Evolutionary conservation across 768 basidiomycete genomes (phyloP).

Genomic region (Leccinum aurantiacum): DNA sequence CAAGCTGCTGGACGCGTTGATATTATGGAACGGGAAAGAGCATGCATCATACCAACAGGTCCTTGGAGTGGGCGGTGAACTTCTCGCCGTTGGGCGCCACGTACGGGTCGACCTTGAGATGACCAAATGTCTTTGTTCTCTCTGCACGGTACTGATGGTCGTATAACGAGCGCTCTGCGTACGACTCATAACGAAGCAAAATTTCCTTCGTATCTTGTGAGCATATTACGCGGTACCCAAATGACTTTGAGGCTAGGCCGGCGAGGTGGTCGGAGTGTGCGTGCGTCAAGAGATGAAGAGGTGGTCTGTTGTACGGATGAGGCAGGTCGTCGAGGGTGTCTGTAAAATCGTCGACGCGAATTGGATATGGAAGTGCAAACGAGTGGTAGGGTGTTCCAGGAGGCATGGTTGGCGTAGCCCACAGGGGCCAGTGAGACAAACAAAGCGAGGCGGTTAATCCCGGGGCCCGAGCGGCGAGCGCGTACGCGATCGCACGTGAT

Average conservation of each 20-base stretch:
- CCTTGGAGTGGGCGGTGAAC: slow-evolving; percentile 55
- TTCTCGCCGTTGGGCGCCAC: slow-evolving; percentile 46
- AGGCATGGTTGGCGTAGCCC: slow-evolving; percentile 50
- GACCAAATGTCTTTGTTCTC: slow-evolving; percentile 55
- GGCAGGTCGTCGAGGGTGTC: slow-evolving; percentile 36
- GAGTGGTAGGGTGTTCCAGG: slow-evolving; percentile 75
- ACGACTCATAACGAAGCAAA: slow-evolving; percentile 76
- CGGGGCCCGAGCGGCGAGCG: background rate
- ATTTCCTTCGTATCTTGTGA: slow-evolving; percentile 85
- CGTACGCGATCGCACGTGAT: background rate
- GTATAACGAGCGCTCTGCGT: slow-evolving; percentile 58
- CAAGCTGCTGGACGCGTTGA: slow-evolving; percentile 39
- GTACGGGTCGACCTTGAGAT: slow-evolving; percentile 60
- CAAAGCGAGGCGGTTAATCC: background rate
- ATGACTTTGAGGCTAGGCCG: slow-evolving; percentile 74
- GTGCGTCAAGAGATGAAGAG: slow-evolving; percentile 80
- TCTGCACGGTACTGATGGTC: slow-evolving; percentile 38
- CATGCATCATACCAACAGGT: slow-evolving; percentile 40
- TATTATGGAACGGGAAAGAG: background rate
- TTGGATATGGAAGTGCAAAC: slow-evolving; percentile 74
- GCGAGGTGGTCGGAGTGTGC: slow-evolving; percentile 87
- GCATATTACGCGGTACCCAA: slow-evolving; percentile 72
- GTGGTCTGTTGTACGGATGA: slow-evolving; percentile 34
- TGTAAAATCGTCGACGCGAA: slow-evolving; percentile 86
- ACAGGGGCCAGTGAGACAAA: background rate